Conservation (phyloP, 116 monocot species). For the Posidonia oceanica region DNA sequence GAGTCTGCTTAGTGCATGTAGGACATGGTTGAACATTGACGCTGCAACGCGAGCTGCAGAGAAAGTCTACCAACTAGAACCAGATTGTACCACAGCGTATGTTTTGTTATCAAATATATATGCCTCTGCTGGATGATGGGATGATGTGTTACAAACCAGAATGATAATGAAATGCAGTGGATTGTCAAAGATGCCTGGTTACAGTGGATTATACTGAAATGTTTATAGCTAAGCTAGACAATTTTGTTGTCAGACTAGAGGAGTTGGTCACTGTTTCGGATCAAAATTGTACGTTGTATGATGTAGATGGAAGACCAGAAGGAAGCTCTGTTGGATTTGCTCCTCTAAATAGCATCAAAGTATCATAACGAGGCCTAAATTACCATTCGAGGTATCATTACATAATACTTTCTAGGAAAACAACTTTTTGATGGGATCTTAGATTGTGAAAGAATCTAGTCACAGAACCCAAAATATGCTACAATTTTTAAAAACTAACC, state of each 20-base stretch:
- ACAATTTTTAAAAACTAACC: too few species aligned
- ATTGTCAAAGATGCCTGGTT: constrained; percentile 46
- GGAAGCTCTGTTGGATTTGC: too few species aligned
- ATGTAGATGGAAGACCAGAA: too few species aligned
- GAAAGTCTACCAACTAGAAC: constrained; percentile 46
- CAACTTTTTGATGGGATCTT: too few species aligned
- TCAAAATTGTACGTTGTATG: too few species aligned
- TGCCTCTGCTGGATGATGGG: constrained; percentile 60
- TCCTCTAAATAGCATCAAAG: too few species aligned
- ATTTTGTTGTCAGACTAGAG: not conserved
- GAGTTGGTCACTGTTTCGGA: too few species aligned
- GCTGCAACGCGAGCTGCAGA: constrained; percentile 41
- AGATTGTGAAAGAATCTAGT: too few species aligned
- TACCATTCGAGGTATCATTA: too few species aligned
- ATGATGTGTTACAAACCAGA: constrained; percentile 45
- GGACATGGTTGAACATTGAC: constrained; percentile 36
- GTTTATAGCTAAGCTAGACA: not conserved
- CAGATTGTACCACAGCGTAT: constrained; percentile 46
- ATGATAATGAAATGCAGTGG: constrained; percentile 46
- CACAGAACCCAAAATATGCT: too few species aligned
- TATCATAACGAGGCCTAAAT: too few species aligned
- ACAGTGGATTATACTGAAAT: constrained; percentile 36
- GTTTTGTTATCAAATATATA: constrained; percentile 72
- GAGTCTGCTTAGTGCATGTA: constrained; percentile 60
- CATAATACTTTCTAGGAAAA: too few species aligned